Evolutionary conservation across 1,284 basidiomycete species (phyloP), one percentile per base, ranked within the genome.

Genomic region (Gomphus sp.): DNA sequence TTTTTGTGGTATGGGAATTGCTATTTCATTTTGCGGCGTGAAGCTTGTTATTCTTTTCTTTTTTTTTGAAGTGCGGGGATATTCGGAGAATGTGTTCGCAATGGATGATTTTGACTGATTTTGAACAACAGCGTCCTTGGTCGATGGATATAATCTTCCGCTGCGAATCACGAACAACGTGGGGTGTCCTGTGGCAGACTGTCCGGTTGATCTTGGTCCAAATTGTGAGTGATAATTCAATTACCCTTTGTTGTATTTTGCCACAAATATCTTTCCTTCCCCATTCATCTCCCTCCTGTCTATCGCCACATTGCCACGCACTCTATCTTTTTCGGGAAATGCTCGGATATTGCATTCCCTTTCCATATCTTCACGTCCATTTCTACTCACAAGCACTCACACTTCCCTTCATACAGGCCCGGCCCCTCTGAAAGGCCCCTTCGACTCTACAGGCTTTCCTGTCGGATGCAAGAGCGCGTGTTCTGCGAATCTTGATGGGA

Each of bases 401-500:
- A 22, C 22, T 22, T 22, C 34, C 22, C 1, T 22, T 22, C 1
- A 22, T 22, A 22, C 33, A 81, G 80, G 80, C 63, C 84, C 82
- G 37, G 68, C 72, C 18, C 64, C 71, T 4, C 70, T 82, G 44
- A 74, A 76, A 63, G 82, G 82, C 7, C 81, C 82, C 7, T 73
- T 68, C 62, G 80, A 81, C 66, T 70, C 76, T 3, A 67, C 70
- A 36, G 83, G 84, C 7, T 72, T 72, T 66, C 75, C 75, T 4
- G 74, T 81, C 31, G 82, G 81, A 7, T 84, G 83, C 73, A 78
- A 77, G 67, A 79, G 76, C 55, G 79, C 84, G 2, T 87, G 84
- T 68, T 63, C 68, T 1, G 81, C 81, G 12, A 80, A 82, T 63
- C 70, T 84, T 36, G 71, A 73, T 62, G 69, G 70, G 18, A 74